Base-by-base conservation (phyloP, 768 basidiomycete species). In the Boletus vinaceobasis region DNA sequence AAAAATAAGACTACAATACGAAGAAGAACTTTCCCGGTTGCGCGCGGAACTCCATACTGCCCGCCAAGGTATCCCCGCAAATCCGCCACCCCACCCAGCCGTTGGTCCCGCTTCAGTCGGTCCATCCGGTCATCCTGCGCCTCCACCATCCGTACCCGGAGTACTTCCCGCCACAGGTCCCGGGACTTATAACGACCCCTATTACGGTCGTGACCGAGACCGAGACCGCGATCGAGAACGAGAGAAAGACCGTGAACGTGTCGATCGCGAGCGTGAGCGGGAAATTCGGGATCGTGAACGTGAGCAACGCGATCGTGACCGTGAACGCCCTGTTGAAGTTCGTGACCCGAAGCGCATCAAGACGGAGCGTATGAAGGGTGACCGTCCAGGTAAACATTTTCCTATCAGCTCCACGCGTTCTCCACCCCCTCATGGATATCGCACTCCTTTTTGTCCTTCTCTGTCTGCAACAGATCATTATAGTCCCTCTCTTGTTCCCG, bases 1-100 rank as follows among this genome's bases (percentile, higher is more conserved):
- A 58, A 92, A 94, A 76, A 84, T 93, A 49, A 81, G 93, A 33
- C 83, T 87, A 57, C 85, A 87, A 65, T 96, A 92, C 64, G 94
- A 97, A 65, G 86, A 90, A 2, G 94, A 97, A 60, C 75, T 96
- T 53, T 74, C 75, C 6, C 79, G 86, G 32, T 79, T 93, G 13
- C 80, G 92, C 26, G 74, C 80, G 4, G 89, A 93, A 66, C 74
- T 89, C 33, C 79, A 86, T 53, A 73, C 79, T 2, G 65, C 76
- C 23, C 79, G 83, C 9, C 75, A 75, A 56, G 72, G 71, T 43
- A 55, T 63, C 31, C 64, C 75, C 14, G 59, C 72, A 51, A 65
- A 67, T 49, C 71, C 68, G 13, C 70, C 75, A 35, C 66, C 77
- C 40, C 73, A 73, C 52, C 64, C 66, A 38, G 54, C 65, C 6